Base-by-base conservation (phyloP, 1,284 basidiomycete species). In the Sporisorium iseilematis-ciliati region DNA sequence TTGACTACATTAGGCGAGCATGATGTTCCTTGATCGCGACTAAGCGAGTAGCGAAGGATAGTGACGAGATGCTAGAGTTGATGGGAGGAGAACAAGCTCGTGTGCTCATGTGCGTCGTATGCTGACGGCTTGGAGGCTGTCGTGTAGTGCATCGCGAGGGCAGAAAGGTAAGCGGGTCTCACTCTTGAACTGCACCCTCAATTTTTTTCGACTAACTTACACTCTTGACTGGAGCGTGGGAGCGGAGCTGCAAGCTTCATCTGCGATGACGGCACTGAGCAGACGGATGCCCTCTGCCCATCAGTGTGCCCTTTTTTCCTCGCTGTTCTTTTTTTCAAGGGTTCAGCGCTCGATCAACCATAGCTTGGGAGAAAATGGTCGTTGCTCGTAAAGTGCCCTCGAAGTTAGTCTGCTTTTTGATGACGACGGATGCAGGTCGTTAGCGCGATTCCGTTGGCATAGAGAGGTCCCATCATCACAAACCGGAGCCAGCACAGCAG, bases 251-350 rank as follows among this genome's bases (percentile, higher is more conserved):
- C 62, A 60, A 21, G 38, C 46, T 60, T 50, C 45, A 48, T 50
- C 56, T 58, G n/a, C 58, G 63, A 65, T 71, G 68, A 71, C 68
- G 63, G 54, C 63, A 71, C 68, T 48, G 54, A 46, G 59, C 68
- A 57, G 56, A 26, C 33, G 35, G 18, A 26, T 23, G 26, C 58
- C 45, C 58, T 61, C 58, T 71, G 57, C 67, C 61, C 61, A 26
- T 10, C 7, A 42, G 26, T 41, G 54, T 33, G 38, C 46, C 42
- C 20, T 53, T 48, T 48, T 46, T 20, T 16, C 51, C 21, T 57
- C 33, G 33, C 38, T 48, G n/a, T n/a, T n/a, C n/a, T 26, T 35
- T 46, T 25, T 18, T 38, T 31, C 14, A 14, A 38, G 35, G 35
- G 35, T 38, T 38, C 41, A 7, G n/a, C n/a, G 41, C 41, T 42